phyloP scores from a whole-genome alignment of 768 basidiomycete species.

The Megacollybia marginata region DNA sequence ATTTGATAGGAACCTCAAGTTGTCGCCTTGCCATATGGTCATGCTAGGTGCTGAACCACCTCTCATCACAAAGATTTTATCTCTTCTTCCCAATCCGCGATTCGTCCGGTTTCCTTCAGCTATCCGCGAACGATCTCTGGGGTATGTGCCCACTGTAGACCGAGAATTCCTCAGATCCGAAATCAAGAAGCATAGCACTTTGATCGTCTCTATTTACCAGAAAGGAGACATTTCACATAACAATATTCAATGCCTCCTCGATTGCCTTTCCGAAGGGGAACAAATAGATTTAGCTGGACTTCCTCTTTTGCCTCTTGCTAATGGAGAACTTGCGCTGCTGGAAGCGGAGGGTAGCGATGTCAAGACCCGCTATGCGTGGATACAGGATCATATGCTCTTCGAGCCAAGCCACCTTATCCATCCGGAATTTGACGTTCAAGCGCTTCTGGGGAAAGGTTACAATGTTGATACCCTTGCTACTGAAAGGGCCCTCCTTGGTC shows the following conservation, averaged over 20 bases:
- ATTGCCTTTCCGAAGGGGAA: constrained; percentile 15
- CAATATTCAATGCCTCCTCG: constrained; percentile 18
- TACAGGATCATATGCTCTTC: constrained; percentile 13
- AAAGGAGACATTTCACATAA: constrained; percentile 9
- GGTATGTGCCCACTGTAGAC: constrained; percentile 14
- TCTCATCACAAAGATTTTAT: constrained; percentile 15
- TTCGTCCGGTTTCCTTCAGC: constrained; percentile 14
- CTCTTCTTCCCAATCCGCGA: constrained; percentile 12
- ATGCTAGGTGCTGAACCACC: constrained; percentile 15
- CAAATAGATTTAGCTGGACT: constrained; percentile 18
- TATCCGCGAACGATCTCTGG: constrained; percentile 12
- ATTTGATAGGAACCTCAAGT: constrained; percentile 6
- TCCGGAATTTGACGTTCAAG: constrained; percentile 13
- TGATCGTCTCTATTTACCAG: not conserved
- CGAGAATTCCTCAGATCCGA: constrained; percentile 19
- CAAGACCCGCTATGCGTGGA: constrained; percentile 20
- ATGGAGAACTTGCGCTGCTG: constrained; percentile 22
- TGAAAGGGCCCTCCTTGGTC: constrained; percentile 6
- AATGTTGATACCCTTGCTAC: constrained; percentile 18
- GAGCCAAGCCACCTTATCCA: constrained; percentile 17
- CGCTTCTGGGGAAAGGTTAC: constrained; percentile 13
- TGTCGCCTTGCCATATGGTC: constrained; percentile 15
- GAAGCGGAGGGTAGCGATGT: constrained; percentile 4
- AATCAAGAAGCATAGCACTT: constrained; percentile 8
- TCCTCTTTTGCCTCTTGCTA: constrained; percentile 28